A percentile compares a stretch with the other conserved stretches of the same genome.
Conservation (phyloP, 2,329 filamentous ascomycete genomes). For the Xylaria sp. region DNA sequence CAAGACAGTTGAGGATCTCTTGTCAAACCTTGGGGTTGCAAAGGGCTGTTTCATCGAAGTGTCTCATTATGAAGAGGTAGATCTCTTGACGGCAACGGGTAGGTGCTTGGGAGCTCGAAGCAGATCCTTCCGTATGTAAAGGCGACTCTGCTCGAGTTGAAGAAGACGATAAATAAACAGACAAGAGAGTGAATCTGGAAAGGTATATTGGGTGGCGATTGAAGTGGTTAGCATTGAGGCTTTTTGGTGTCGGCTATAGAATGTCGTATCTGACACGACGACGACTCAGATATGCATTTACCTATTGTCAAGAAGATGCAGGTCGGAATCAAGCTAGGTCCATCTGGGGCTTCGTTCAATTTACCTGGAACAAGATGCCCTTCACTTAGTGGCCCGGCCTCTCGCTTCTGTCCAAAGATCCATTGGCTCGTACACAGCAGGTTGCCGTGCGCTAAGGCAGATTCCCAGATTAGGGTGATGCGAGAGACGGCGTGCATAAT, state of each 20-base stretch:
- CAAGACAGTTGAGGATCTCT: neutral
- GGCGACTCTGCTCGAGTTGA: neutral
- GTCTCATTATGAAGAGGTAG: conserved; percentile 1
- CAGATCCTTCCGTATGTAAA: neutral
- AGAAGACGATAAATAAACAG: too few relatives aligned
- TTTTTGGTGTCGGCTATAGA: neutral
- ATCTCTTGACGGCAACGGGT: neutral
- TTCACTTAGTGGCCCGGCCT: conserved; percentile 23
- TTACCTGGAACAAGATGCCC: neutral
- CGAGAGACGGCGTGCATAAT: conserved; percentile 9
- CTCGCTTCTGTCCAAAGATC: conserved; percentile 32
- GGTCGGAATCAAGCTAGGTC: neutral
- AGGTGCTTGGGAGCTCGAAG: neutral
- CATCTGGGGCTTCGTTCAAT: neutral
- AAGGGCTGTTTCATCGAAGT: conserved; percentile 2
- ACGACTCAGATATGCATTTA: too few relatives aligned
- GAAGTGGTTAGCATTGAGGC: neutral
- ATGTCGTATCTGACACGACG: too few relatives aligned
- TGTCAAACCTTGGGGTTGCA: neutral
- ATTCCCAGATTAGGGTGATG: conserved; percentile 32
- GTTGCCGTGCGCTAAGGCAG: conserved; percentile 34
- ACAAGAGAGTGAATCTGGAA: neutral
- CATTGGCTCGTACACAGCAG: conserved; percentile 35
- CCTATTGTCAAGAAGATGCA: neutral
- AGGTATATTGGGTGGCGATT: too few relatives aligned